phyloP scores from a whole-genome alignment of 768 basidiomycete genomes.

The Tubosaeta sp. region DNA sequence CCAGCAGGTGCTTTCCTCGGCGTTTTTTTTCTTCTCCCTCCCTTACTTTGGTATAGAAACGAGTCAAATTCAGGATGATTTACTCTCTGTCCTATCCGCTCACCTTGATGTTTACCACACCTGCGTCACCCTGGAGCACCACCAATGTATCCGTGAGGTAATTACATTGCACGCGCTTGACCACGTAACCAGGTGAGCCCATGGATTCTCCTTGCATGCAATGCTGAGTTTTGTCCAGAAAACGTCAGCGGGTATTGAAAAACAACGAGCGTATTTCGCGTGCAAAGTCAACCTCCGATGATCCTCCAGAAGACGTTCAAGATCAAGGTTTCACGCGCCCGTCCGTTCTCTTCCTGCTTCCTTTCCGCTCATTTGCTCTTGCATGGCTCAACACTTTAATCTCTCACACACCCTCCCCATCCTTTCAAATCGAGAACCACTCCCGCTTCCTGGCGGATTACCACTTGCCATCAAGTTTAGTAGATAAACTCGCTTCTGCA shows the following conservation, averaged over 20 bases:
- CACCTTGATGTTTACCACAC: slow-evolving; percentile 78
- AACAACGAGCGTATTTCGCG: slow-evolving; percentile 91
- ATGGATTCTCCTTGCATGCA: background rate
- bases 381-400: slow-evolving; percentile 80
- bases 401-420: slow-evolving; percentile 64
- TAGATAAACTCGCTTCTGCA: slow-evolving; percentile 75
- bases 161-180: slow-evolving; percentile 79
- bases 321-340: slow-evolving; percentile 99
- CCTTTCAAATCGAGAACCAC: slow-evolving; percentile 85
- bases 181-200: slow-evolving; percentile 77
- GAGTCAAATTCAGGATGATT: slow-evolving; percentile 56
- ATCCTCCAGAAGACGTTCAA: slow-evolving; percentile 71
- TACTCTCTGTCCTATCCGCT: slow-evolving; percentile 60
- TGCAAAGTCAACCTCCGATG: slow-evolving; percentile 51
- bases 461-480: slow-evolving; percentile 68
- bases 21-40: background rate
- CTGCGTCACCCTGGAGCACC: slow-evolving; percentile 59
- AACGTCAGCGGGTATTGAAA: slow-evolving; percentile 83
- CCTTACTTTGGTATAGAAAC: slow-evolving; percentile 35
- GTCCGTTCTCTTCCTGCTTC: slow-evolving; percentile 86
- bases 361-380: slow-evolving; percentile 86
- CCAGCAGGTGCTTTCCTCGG: slow-evolving; percentile 40
- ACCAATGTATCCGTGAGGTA: slow-evolving; percentile 60
- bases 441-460: slow-evolving; percentile 81
- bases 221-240: slow-evolving; percentile 46